A percentile compares a stretch with the other conserved stretches of the same genome.
phyloP scores from a whole-genome alignment of 2,329 filamentous ascomycete genomes.

The Graphilbum sp. region DNA sequence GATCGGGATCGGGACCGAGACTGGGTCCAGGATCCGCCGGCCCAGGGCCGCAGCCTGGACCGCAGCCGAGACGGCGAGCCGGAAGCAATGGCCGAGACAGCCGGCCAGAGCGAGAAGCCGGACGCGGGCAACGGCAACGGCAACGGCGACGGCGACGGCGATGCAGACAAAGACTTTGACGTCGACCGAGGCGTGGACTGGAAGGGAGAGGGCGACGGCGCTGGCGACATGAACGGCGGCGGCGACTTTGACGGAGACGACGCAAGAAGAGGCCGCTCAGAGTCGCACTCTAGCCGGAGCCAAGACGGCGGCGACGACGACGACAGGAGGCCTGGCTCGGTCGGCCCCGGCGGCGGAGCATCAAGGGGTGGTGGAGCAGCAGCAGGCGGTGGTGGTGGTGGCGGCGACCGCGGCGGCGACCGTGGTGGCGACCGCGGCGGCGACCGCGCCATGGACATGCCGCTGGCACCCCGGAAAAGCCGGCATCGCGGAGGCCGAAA shows the following conservation, averaged over 20 bases:
- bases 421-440: too few relatives aligned
- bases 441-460: neutral
- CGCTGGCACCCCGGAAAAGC: slow-evolving; percentile 5
- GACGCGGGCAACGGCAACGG: neutral
- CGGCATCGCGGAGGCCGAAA: slow-evolving; percentile 4
- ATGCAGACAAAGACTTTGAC: neutral
- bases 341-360: neutral
- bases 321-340: neutral
- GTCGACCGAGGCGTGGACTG: neutral
- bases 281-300: slow-evolving; percentile 11
- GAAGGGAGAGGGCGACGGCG: slow-evolving; percentile 11
- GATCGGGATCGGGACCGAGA: too few relatives aligned
- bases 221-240: slow-evolving; percentile 14
- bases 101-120: too few relatives aligned
- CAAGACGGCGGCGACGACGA: neutral
- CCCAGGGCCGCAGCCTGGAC: neutral
- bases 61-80: neutral
- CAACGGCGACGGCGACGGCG: too few relatives aligned
- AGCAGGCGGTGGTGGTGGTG: neutral
- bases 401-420: too few relatives aligned
- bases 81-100: neutral
- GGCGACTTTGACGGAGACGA: neutral
- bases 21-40: too few relatives aligned
- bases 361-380: neutral
- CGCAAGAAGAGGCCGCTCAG: neutral